A percentile compares a stretch with the other conserved stretches of the same genome.
phyloP scores from a whole-genome alignment of 768 basidiomycete genomes.

The Kwoniella sp. region DNA sequence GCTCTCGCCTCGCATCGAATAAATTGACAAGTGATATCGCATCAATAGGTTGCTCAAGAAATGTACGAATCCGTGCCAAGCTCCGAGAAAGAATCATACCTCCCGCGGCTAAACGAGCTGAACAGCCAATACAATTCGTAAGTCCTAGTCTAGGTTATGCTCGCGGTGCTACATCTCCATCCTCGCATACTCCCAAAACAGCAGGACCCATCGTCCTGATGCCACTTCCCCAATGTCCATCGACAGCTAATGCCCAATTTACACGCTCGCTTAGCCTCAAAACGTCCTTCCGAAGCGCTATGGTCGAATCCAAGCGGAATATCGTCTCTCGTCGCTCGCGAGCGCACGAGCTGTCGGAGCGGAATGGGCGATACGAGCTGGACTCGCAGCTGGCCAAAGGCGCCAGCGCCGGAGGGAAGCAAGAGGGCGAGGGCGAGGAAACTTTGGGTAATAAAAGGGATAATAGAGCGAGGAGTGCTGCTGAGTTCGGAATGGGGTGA shows the following conservation, averaged over 20 bases:
- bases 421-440: neutral
- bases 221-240: too few relatives aligned
- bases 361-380: constrained; percentile 4
- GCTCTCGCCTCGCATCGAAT: neutral
- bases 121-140: constrained; percentile 24
- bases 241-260: neutral
- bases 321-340: constrained; percentile 69
- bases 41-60: constrained; percentile 10
- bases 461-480: constrained; percentile 50
- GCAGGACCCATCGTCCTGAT: too few relatives aligned
- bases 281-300: constrained; percentile 67
- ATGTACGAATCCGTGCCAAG: constrained; percentile 4
- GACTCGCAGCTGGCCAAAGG: constrained; percentile 2
- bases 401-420: neutral
- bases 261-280: constrained; percentile 55
- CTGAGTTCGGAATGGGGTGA: constrained; percentile 65
- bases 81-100: constrained; percentile 1
- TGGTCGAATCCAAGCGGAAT: constrained; percentile 71
- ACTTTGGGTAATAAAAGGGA: neutral
- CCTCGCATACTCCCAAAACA: too few relatives aligned
- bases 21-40: too few relatives aligned
- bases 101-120: constrained; percentile 5
- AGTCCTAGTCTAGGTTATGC: constrained; percentile 8
- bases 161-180: too few relatives aligned
- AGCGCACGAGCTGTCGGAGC: constrained; percentile 66